These are phyloP conservation scores for Russula abietina DNA, from an alignment of 768 basidiomycete species.

Conservation along the genomic window DNA sequence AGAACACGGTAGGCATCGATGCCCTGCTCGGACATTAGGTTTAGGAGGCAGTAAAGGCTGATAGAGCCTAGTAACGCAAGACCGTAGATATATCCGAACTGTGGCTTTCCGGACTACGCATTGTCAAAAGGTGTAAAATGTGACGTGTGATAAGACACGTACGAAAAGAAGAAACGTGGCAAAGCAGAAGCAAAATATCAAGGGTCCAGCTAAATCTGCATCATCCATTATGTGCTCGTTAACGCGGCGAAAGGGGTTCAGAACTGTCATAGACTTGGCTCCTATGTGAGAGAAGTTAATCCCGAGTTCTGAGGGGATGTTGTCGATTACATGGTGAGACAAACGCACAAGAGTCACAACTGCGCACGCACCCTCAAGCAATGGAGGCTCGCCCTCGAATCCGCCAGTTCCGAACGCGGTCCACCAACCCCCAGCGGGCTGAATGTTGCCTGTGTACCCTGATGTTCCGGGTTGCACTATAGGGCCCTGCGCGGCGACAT, in stretches of 20 bases:
- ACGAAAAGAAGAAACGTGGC: constrained; percentile 89
- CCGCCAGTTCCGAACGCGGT: constrained; percentile 94
- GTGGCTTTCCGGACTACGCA: constrained; percentile 89
- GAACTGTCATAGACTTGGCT: constrained; percentile 88
- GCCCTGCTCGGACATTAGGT: constrained; percentile 91
- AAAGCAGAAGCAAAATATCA: constrained; percentile 93
- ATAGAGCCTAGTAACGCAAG: constrained; percentile 91
- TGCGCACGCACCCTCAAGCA: constrained; percentile 74
- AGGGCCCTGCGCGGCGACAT: constrained; percentile 49
- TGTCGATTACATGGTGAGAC: background rate
- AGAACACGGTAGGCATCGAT: constrained; percentile 95
- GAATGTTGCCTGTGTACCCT: constrained; percentile 68
- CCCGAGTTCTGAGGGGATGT: constrained; percentile 66
- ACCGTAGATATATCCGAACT: constrained; percentile 98
- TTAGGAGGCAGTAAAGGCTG: constrained; percentile 90
- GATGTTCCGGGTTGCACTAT: constrained; percentile 42
- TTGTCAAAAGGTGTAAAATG: background rate
- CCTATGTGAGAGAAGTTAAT: constrained; percentile 97
- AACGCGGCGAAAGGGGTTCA: constrained; percentile 81
- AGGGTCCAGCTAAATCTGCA: constrained; percentile 93
- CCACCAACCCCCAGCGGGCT: constrained; percentile 79
- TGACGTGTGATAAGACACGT: constrained; percentile 32
- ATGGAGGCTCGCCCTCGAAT: constrained; percentile 90
- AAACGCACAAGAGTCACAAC: background rate
- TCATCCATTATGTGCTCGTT: constrained; percentile 98